Base-by-base conservation (phyloP, 2,329 filamentous ascomycete species). In the Orbilia oligospora region DNA sequence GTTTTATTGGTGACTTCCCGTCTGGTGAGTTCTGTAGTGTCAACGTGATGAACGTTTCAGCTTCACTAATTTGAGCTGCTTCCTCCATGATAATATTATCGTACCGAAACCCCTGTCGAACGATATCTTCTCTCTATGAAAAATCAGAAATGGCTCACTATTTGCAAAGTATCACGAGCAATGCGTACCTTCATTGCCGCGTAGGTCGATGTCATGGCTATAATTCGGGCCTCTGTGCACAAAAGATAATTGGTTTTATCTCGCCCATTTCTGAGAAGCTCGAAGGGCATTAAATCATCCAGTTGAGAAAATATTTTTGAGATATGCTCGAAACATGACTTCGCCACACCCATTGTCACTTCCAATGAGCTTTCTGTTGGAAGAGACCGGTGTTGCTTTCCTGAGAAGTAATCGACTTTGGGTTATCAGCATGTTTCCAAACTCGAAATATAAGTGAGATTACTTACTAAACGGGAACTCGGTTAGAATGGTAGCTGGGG, bases 1-100 rank as follows among this genome's bases (percentile, higher is more conserved):
- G 89, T 84, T 97, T 93, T 12, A 99, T 86, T 2, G 91, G 90
- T 81, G 93, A 88, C 82, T 93, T 88, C 38, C 92, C 92, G 65
- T 91, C 87, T 80, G 90, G 89, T n/a, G 69, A 69, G 80, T 92
- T 93, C 83, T 99, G 97, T 85, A 99, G 88, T n/a, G 94, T 92
- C 67, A 97, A 87, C 0, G 96, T 96, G 80, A 99, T 93, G 85
- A 99, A 98, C 80, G 93, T 97, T 84, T 99, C 96, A 55, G 97
- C 92, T 84, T 99, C 96, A 0, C 95, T 99, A 83, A 99, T 95
- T 83, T 99, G 96, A 12, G 96, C 96, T 4, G 96, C 95, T 87
- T 99, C 96, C 86, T 99, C 96, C 92, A 99, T 97, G 67, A 99
- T 88, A 12, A 99, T 92, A 80, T 97, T 99, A 86, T 98, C 94